These are phyloP conservation scores for Fraxinus sp. DNA, from an alignment of 305 asterid genomes.

Conservation along the genomic window DNA sequence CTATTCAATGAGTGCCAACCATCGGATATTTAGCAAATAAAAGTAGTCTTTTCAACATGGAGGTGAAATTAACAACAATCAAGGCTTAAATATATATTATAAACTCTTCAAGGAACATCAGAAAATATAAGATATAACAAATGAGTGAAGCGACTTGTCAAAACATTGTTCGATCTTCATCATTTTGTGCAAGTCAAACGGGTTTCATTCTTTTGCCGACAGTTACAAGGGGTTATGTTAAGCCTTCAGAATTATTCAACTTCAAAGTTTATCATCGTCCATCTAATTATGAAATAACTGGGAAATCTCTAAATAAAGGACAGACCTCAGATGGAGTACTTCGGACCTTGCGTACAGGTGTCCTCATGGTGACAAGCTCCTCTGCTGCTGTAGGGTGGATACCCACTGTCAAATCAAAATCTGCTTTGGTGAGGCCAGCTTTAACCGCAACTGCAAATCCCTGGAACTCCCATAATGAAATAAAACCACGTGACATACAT, in stretches of 20 bases:
- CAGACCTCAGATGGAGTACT: conserved; percentile 49
- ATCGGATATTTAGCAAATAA: background rate
- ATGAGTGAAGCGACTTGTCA: background rate
- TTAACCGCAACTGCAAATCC: conserved; percentile 91
- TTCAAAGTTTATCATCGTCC: background rate
- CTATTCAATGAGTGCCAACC: background rate
- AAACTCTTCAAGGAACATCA: background rate
- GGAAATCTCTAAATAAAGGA: background rate
- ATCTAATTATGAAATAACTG: background rate
- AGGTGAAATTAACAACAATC: background rate
- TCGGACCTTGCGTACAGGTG: conserved; percentile 77
- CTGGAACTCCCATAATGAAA: conserved; percentile 38
- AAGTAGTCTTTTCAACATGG: background rate
- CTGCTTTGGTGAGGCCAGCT: conserved; percentile 90
- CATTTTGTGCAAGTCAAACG: background rate
- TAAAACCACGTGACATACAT: background rate
- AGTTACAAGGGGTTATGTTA: background rate
- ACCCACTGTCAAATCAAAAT: conserved; percentile 86
- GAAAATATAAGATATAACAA: background rate
- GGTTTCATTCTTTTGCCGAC: background rate
- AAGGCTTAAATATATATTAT: background rate
- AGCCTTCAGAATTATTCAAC: background rate
- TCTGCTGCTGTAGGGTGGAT: conserved; percentile 95
- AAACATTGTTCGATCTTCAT: background rate
- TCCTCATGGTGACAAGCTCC: conserved; percentile 95